Base-by-base conservation (phyloP, 2,329 filamentous ascomycete species). In the Aspergillus ochraceoroseus region DNA sequence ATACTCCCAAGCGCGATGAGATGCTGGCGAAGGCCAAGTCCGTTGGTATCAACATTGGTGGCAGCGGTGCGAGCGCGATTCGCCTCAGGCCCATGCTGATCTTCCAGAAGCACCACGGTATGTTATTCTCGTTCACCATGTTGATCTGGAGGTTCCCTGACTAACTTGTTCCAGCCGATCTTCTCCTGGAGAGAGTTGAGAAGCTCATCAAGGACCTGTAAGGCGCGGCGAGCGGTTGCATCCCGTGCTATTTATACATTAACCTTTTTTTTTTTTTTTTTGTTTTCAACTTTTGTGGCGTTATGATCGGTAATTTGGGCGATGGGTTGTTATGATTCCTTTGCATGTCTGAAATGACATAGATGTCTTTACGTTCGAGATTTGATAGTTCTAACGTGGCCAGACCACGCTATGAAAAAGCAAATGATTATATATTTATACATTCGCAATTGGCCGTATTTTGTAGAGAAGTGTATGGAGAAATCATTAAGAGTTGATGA, bases 61-160 rank as follows among this genome's bases (percentile, higher is more conserved):
- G 88, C 36, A 83, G 81, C 54, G 89, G 89, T 9, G 74, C 76
- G 57, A 72, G 58, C 38, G 87, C 89, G 18, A 84, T 95, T 8
- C 73, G 88, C 35, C 70, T 95, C 61, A 73, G 88, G 56, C 89
- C 88, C 29, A 95, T 95, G 89, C 70, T 95, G 55, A 82, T 89
- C 58, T 92, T 95, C 74, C 85, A 95, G 78, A 79, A 87, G 75
- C 79, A 84, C 63, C 90, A 96, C 67, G 89, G 70, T 71, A 56
- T 58, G 68, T 52, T 43, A 17, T 28, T 44, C 43, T n/a, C 19
- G 40, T 25, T n/a, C 13, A 29, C 4, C 17, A 7, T 30, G 32
- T 26, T 20, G 12, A 32, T 35, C 3, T 2, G 7, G 12, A 32
- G 9, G 14, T 5, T 9, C 9, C 20, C 20, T 22, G 8, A 22